Evolutionary conservation across 2,329 filamentous ascomycete genomes (phyloP), one percentile per base, ranked within the genome.

Genomic region (Triangularia setosa): DNA sequence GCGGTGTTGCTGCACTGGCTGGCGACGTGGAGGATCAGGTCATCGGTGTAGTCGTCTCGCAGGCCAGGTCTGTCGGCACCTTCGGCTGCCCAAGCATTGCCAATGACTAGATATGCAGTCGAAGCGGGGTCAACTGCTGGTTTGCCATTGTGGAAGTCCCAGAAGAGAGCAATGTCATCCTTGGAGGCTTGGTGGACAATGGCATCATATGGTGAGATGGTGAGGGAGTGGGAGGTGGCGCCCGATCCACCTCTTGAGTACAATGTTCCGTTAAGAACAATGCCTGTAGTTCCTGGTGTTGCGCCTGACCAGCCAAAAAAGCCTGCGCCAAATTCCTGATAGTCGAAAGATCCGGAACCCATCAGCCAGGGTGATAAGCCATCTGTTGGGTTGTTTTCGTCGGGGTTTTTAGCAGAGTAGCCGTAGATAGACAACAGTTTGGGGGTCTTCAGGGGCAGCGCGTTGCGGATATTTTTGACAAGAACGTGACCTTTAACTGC

Each of bases 61-160:
- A 91, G 78, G 7, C 80, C 81, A 0, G 84, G 79, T 56, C 86
- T 81, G 64, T 91, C 83, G 67, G 83, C 89, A 1, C 89, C 90
- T 75, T 96, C 92, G 1, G 89, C 87, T 0, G 89, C 86, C 75
- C 89, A 91, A 7, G 81, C 84, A 71, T 90, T 90, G 69, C 86
- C 83, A 68, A 90, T 85, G 0, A 89, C 85, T 2, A 90, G 75
- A 67, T 91, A 95, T 6, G 91, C 81, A 70, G 93, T 83, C 1
- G 83, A 80, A 3, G 67, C 75, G 1, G 78, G 72, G 58, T 83
- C 77, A 8, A 89, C 82, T 5, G 75, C 69, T 0, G 87, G 85
- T 1, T 79, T 73, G 1, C 73, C 71, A 1, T 75, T 80, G 16
- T 73, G 73, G 66, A 88, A 84, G 71, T 90, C 87, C 80, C 83